Percentiles rank a stretch among this genome's conserved stretches.
phyloP scores from a whole-genome alignment of 2,329 filamentous ascomycete species.

The Sarocladiaceae sp. region DNA sequence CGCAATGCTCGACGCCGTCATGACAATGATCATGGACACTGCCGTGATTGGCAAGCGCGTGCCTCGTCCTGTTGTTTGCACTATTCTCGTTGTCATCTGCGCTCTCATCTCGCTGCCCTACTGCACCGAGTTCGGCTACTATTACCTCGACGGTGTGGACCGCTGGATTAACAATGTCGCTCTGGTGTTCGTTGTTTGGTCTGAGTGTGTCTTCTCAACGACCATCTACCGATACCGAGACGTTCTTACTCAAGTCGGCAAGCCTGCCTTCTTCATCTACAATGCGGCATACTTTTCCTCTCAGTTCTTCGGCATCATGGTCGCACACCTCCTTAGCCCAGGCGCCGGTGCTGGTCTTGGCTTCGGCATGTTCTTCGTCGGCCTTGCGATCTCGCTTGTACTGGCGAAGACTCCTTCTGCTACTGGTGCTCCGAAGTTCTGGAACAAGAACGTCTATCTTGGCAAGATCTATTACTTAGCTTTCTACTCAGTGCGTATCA shows the following conservation, averaged over 20 bases:
- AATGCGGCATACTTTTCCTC: conserved; percentile 44
- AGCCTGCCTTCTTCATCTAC: conserved; percentile 26
- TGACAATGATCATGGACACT: conserved; percentile 45
- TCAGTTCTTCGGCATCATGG: conserved; percentile 38
- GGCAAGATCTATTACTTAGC: conserved; percentile 43
- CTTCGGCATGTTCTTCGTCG: conserved; percentile 39
- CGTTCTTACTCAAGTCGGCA: conserved; percentile 36
- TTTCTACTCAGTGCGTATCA: conserved; percentile 49
- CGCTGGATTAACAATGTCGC: conserved; percentile 48
- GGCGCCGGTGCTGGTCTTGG: conserved; percentile 38
- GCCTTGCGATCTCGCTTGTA: conserved; percentile 25
- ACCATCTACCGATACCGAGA: conserved; percentile 45
- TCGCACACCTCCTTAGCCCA: conserved; percentile 36
- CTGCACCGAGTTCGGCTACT: conserved; percentile 51
- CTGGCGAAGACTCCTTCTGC: conserved; percentile 30
- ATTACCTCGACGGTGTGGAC: conserved; percentile 47
- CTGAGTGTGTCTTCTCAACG: conserved; percentile 44
- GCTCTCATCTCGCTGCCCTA: conserved; percentile 48
- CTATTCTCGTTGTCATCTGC: conserved; percentile 36
- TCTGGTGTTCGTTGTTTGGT: conserved; percentile 47
- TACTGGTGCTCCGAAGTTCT: neutral
- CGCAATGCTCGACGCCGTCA: conserved; percentile 46
- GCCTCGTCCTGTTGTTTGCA: conserved; percentile 38
- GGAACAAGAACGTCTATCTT: conserved; percentile 28
- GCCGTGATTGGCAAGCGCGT: conserved; percentile 21